Percentiles rank a stretch among this genome's conserved stretches.
Conservation (phyloP, 345 rosid species). For the Laguncularia racemosa region DNA sequence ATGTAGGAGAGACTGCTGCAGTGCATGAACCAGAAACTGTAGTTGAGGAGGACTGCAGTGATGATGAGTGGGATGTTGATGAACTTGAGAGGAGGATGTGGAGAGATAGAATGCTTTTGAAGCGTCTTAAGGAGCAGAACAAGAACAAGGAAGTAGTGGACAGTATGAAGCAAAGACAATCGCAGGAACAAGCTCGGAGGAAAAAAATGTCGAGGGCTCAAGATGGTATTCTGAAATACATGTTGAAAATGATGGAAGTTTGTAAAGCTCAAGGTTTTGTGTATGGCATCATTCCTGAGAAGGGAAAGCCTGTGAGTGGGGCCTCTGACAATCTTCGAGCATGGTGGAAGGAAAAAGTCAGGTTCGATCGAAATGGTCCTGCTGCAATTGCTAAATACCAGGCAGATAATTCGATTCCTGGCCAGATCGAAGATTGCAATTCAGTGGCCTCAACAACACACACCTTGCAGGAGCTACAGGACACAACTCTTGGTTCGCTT, state of each 20-base stretch:
- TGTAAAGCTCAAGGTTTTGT: slow-evolving; percentile 87
- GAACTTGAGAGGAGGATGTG: slow-evolving; percentile 81
- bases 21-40: slow-evolving; percentile 35
- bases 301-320: slow-evolving; percentile 83
- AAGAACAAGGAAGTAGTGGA: slow-evolving; percentile 43
- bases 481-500: slow-evolving; percentile 79
- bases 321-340: slow-evolving; percentile 87
- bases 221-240: slow-evolving; percentile 72
- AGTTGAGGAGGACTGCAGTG: slow-evolving; percentile 50
- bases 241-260: slow-evolving; percentile 90
- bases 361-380: slow-evolving; percentile 80
- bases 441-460: slow-evolving; percentile 37
- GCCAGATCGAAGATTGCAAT: slow-evolving; percentile 29
- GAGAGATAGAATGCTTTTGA: slow-evolving; percentile 62
- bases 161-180: slow-evolving; percentile 46
- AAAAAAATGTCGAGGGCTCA: slow-evolving; percentile 90
- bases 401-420: slow-evolving; percentile 37
- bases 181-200: slow-evolving; percentile 79
- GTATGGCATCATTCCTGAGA: slow-evolving; percentile 81
- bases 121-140: slow-evolving; percentile 50
- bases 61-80: slow-evolving; percentile 62
- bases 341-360: slow-evolving; percentile 89
- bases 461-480: slow-evolving; percentile 68
- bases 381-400: slow-evolving; percentile 67
- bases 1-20: slow-evolving; percentile 26